Base-by-base conservation (phyloP, 1,284 basidiomycete genomes). In the Rhodotorula glutinis region DNA sequence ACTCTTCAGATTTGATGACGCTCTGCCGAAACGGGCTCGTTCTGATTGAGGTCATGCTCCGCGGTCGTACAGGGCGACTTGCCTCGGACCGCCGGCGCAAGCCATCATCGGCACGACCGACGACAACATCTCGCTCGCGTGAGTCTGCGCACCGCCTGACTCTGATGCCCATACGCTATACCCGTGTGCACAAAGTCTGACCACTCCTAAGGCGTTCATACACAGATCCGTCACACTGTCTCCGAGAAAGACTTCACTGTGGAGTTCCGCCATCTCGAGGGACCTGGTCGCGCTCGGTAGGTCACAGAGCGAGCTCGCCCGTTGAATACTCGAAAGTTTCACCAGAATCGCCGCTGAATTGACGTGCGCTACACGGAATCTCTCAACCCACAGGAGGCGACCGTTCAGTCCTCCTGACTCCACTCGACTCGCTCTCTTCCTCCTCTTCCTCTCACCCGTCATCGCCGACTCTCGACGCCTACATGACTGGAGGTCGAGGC, bases 181-280 rank as follows among this genome's bases (percentile, higher is more conserved):
- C 4, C 21, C 4, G 7, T 38, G 9, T 33, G n/a, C 27, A 0
- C 1, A 16, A n/a, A 9, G 29, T 13, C 19, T 30, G 25, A 33
- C 40, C 49, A 13, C 21, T 14, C 8, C 49, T 14, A 13, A 0
- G 11, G 8, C n/a, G 11, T 8, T 21, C 44, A 40, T 9, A 53
- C 65, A 4, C 25, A 59, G 58, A 3, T 59, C 58, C 25, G 49
- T 73, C 17, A 69, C 69, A 5, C 57, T 73, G 1, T 60, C 69
- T 7, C 71, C 71, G 14, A 58, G 66, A 1, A 73, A 73, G 30
- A 73, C 71, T 2, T 66, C 64, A 4, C 56, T 73, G 0, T 73
- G 71, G 71, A 71, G 63, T 4, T 68, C 69, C 0, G 71, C 69
- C 21, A 52, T 71, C 23, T 68, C 71, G 7, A 52, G 44, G 13